Conservation (phyloP, 768 basidiomycete genomes). For the Multifurca ochricompacta region DNA sequence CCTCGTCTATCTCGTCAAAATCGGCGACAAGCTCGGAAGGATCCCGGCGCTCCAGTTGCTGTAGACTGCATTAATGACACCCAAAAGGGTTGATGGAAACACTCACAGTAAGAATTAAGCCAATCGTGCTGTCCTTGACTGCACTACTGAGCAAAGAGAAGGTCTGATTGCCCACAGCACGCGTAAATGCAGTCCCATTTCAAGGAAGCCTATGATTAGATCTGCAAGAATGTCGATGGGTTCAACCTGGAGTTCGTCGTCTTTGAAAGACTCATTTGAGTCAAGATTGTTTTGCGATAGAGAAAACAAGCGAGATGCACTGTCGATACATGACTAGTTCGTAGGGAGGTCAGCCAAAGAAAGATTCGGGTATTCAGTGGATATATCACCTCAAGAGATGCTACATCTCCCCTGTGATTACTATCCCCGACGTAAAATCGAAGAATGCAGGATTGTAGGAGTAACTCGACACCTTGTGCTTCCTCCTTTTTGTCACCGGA, state of each 20-base stretch:
- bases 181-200: slow-evolving; percentile 76
- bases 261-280: slow-evolving; percentile 26
- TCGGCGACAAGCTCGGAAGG: slow-evolving; percentile 44
- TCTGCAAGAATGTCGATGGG: slow-evolving; percentile 85
- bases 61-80: background rate
- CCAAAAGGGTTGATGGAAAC: background rate
- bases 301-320: slow-evolving; percentile 47
- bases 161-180: slow-evolving; percentile 70
- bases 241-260: slow-evolving; percentile 37
- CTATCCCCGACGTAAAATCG: slow-evolving; percentile 63
- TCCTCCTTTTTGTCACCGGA: slow-evolving; percentile 40
- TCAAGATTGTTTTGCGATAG: slow-evolving; percentile 26
- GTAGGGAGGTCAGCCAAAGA: slow-evolving; percentile 1
- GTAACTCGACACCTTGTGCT: slow-evolving; percentile 61
- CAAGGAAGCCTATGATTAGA: slow-evolving; percentile 82
- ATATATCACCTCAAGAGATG: slow-evolving; percentile 50
- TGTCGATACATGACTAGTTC: slow-evolving; percentile 50
- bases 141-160: slow-evolving; percentile 66
- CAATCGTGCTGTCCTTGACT: slow-evolving; percentile 62
- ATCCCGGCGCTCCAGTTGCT: slow-evolving; percentile 81
- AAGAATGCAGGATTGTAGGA: slow-evolving; percentile 63
- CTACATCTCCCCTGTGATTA: slow-evolving; percentile 42
- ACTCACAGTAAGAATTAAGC: slow-evolving; percentile 76
- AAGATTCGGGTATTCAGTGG: background rate
- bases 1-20: slow-evolving; percentile 28